These are phyloP conservation scores for Diaporthe vexans DNA, from an alignment of 2,329 filamentous ascomycete genomes.

Conservation along the genomic window DNA sequence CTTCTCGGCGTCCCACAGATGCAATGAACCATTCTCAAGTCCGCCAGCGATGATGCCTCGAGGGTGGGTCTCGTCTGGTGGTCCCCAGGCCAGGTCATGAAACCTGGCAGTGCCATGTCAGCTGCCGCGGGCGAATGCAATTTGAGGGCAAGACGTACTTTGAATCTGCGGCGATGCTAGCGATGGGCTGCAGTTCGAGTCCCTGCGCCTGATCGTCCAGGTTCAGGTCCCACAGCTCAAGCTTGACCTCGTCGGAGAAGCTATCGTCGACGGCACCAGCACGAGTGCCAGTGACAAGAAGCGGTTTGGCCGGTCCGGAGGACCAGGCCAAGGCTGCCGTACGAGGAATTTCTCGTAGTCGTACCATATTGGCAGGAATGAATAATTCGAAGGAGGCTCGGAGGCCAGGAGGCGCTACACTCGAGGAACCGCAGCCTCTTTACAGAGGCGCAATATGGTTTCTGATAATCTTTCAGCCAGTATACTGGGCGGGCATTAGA, in stretches of 20 bases:
- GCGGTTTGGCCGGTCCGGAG: conserved; percentile 80
- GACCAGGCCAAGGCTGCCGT: conserved; percentile 99
- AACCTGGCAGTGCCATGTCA: conserved; percentile 72
- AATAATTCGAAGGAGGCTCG: conserved; percentile 15
- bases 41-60: conserved; percentile 94
- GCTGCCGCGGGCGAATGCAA: neutral
- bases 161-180: conserved; percentile 87
- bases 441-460: conserved; percentile 33
- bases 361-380: conserved; percentile 77
- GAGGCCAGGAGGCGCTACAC: conserved; percentile 18
- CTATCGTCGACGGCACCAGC: conserved; percentile 96
- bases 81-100: conserved; percentile 96
- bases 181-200: conserved; percentile 87
- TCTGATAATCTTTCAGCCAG: conserved; percentile 27
- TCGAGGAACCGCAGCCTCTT: conserved; percentile 31
- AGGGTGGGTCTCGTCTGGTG: conserved; percentile 82
- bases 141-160: conserved; percentile 70
- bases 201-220: conserved; percentile 82
- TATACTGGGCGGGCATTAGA: conserved; percentile 34
- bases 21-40: conserved; percentile 92
- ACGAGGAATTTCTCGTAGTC: conserved; percentile 94
- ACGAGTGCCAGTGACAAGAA: conserved; percentile 93
- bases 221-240: conserved; percentile 95
- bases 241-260: conserved; percentile 96
- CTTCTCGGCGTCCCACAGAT: conserved; percentile 90